Evolutionary conservation across 2,329 filamentous ascomycete genomes (phyloP).

Genomic region (Mycocentrospora acerina): DNA sequence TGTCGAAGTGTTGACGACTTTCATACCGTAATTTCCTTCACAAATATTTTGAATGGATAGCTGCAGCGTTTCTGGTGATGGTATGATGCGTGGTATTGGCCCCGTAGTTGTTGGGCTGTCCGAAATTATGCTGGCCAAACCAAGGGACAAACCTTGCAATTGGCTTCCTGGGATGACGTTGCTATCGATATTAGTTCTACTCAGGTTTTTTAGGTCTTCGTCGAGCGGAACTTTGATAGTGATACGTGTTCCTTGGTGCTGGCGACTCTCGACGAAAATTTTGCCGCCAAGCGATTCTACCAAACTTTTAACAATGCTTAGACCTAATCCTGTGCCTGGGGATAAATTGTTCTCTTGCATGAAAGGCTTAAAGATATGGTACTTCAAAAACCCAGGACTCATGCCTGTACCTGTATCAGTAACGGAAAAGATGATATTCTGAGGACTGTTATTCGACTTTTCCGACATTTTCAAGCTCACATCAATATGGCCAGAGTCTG

Average conservation of each 20-base stretch:
- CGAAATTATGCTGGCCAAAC: conserved; percentile 2
- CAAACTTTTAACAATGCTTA: conserved; percentile 22
- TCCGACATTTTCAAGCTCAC: conserved; percentile 10
- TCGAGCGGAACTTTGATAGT: conserved; percentile 8
- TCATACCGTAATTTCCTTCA: conserved; percentile 5
- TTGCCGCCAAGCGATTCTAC: conserved; percentile 21
- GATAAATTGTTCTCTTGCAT: conserved; percentile 21
- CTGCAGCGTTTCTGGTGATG: conserved; percentile 1
- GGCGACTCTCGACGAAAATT: conserved; percentile 17
- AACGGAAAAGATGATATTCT: conserved; percentile 33
- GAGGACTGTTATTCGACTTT: conserved; percentile 1
- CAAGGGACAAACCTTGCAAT: conserved; percentile 2
- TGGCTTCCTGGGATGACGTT: not conserved
- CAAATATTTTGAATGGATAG: conserved; percentile 8
- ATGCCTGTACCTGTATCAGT: conserved; percentile 27
- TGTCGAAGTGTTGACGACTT: not conserved
- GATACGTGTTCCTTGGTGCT: conserved; percentile 9
- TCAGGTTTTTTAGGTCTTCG: not conserved
- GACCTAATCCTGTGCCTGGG: conserved; percentile 23
- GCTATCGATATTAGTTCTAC: not conserved
- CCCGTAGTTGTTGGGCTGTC: not conserved
- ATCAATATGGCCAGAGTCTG: conserved; percentile 14
- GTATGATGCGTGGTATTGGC: not conserved
- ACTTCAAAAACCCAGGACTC: conserved; percentile 20
- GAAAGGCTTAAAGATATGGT: conserved; percentile 22